Base-by-base conservation (phyloP, 495 filamentous ascomycete species). In the Aspergillus avenaceus region DNA sequence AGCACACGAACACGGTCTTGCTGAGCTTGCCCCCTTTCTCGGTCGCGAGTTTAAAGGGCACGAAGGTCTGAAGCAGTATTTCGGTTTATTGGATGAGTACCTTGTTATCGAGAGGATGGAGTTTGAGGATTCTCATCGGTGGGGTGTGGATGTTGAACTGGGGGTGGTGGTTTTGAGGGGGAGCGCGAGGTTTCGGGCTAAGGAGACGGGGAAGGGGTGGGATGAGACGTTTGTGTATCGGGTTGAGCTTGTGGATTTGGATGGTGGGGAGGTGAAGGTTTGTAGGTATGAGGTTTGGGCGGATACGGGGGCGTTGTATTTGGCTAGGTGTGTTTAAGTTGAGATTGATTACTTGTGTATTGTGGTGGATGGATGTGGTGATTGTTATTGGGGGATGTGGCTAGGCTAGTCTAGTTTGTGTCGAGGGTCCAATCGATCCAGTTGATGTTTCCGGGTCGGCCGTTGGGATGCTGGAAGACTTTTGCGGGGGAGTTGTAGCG, bases 241-340 rank as follows among this genome's bases (percentile, higher is more conserved):
- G 26, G 54, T 86, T 27, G 64, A 45, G 34, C 67, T 84, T 49
- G 75, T 74, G 18, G 76, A 73, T 8, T 65, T 70, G 28, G 45
- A 41, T 4, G 49, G 50, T 11, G 40, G 21, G 12, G 60, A 55
- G 18, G 51, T 65, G 13, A 78, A 72, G 57, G 66, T 84, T 9
- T 52, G 50, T 19, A 71, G 66, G 49, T 86, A 82, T 64, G 68
- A 76, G 50, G 68, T 85, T 28, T 86, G 83, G 83, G 83, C 79
- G 23, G 83, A 86, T 71, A 78, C 79, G 3, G 83, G 82, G 9
- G 82, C 82, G 23, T 80, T 78, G 18, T 83, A 80, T 70, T 64
- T 85, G 48, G 82, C 82, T 16, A 64, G 71, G 31, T 31, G 28
- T 3, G 28, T 42, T 12, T 6, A 28, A 22, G 26, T 9, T 9